These are phyloP conservation scores for Pharnaceum exiguum DNA, from an alignment of 148 eudicot genomes.

Conservation along the genomic window DNA sequence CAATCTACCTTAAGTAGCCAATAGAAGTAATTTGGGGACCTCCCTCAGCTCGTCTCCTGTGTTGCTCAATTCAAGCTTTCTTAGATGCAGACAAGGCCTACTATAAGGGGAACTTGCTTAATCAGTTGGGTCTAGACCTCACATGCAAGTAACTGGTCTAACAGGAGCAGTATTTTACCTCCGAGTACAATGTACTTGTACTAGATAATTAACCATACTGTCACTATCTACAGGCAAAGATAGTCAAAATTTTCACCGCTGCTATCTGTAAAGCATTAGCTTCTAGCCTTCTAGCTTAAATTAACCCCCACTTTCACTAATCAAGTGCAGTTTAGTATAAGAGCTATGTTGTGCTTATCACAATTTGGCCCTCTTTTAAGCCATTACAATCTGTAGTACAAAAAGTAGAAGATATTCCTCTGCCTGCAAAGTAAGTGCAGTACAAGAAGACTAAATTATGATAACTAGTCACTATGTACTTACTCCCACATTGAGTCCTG, in stretches of 20 bases:
- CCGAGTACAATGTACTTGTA: too few relatives aligned
- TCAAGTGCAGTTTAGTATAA: too few relatives aligned
- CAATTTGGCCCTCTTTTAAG: neutral
- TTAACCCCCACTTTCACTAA: too few relatives aligned
- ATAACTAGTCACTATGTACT: neutral
- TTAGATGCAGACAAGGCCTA: neutral
- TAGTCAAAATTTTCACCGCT: too few relatives aligned
- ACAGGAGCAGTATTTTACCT: too few relatives aligned
- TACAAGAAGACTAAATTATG: neutral
- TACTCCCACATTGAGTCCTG: neutral
- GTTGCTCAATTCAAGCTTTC: neutral
- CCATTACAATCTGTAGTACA: constrained; percentile 7
- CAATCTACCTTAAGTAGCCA: too few relatives aligned
- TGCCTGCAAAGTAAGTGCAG: neutral
- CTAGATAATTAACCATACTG: too few relatives aligned
- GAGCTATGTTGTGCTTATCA: neutral
- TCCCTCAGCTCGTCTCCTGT: neutral
- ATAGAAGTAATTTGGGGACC: neutral
- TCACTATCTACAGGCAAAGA: constrained; percentile 10
- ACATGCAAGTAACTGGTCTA: constrained; percentile 27
- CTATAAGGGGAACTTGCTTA: constrained; percentile 23
- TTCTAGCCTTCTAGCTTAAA: too few relatives aligned
- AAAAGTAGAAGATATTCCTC: neutral
- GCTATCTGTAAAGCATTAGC: too few relatives aligned
- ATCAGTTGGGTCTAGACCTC: constrained; percentile 13